Base-by-base conservation (phyloP, 768 basidiomycete species). In the Cyathus striatus region DNA sequence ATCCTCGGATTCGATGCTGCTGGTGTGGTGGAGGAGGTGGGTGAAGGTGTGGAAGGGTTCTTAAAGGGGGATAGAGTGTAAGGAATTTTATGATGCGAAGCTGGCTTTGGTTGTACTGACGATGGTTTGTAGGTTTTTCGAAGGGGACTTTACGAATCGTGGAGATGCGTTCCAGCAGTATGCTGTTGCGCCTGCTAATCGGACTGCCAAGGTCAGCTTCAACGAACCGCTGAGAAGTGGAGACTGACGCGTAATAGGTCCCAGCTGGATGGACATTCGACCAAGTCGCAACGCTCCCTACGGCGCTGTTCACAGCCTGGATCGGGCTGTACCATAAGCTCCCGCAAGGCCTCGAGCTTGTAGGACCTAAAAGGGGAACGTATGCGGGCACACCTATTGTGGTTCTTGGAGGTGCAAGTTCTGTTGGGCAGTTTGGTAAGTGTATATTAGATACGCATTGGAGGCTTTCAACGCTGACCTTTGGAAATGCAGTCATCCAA, bases 401-500 rank as follows among this genome's bases (percentile, higher is more conserved):
- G 10, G 43, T 57, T 23, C n/a, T 59, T 5, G 54, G 57, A 7
- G 57, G 56, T 6, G 41, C 53, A 14, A 46, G 45, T 38, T 48
- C 49, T 17, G 52, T 55, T 18, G 56, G 56, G 9, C 56, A 51
- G 41, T 52, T 50, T 34, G 52, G 54, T 58, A 44, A 3, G 43
- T 25, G 4, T n/a, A 34, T 5, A 3, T 18, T 23, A 14, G 9
- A 10, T 36, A 36, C 6, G 17, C 7, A 9, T 36, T 9, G 9
- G 6, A 7, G 17, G 17, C 10, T 12, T 12, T 10, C 7, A 10
- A 21, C 35, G 12, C 6, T 32, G 21, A 38, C 23, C 39, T 20
- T 26, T 37, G 61, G 62, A 5, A 64, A 63, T 42, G 58, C 20
- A 72, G 70, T 45, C n/a, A 61, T 70, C 43, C 69, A 73, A 46